Conservation (phyloP, 2,329 filamentous ascomycete genomes). For the Boeremia lycopersici region DNA sequence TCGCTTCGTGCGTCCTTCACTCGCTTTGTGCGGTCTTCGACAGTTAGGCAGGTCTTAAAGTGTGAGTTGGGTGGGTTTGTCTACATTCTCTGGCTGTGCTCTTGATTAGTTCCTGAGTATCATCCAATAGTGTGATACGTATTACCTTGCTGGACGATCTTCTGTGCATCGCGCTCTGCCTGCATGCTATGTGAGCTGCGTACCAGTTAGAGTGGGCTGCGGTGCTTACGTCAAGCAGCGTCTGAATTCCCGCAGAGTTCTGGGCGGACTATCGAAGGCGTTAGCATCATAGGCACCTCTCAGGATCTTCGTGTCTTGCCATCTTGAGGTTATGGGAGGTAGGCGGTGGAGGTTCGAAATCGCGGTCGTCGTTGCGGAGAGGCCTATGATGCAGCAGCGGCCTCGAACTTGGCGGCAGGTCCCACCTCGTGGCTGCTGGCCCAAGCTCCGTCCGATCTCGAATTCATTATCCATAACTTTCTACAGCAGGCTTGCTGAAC, state of each 20-base stretch:
- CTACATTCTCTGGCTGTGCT: conserved; percentile 83
- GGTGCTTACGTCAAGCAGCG: conserved; percentile 87
- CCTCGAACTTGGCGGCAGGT: conserved; percentile 29
- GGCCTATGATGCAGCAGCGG: conserved; percentile 31
- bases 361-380: conserved; percentile 26
- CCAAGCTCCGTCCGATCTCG: conserved; percentile 38
- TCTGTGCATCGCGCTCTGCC: conserved; percentile 98
- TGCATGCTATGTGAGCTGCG: conserved; percentile 55
- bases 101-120: conserved; percentile 21
- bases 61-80: conserved; percentile 15
- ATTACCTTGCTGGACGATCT: conserved; percentile 96
- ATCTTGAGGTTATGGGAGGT: conserved; percentile 28
- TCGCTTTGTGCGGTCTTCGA: conserved; percentile 86
- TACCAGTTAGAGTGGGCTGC: conserved; percentile 31
- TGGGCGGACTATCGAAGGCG: conserved; percentile 77
- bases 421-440: conserved; percentile 23
- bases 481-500: not conserved
- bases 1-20: conserved; percentile 96
- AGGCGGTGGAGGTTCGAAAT: conserved; percentile 25
- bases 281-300: conserved; percentile 26
- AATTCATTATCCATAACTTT: conserved; percentile 24
- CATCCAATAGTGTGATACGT: too few relatives aligned
- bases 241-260: conserved; percentile 98
- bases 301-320: conserved; percentile 18
- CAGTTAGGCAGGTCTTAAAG: conserved; percentile 27